Evolutionary conservation across 768 basidiomycete species (phyloP).

Genomic region (Mycena kentingensis): DNA sequence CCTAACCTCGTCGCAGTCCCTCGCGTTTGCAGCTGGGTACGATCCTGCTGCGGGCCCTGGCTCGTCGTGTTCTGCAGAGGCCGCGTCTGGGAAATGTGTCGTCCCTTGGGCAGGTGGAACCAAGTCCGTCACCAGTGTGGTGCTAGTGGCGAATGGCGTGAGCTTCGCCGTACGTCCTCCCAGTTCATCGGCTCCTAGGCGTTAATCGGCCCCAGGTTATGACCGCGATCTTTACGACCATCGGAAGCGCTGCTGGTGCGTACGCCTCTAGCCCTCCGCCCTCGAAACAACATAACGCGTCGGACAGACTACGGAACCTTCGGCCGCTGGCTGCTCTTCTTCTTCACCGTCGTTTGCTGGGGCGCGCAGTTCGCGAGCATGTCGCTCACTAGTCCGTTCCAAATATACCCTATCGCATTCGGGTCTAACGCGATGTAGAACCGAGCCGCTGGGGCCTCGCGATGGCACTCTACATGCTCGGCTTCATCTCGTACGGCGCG

Average conservation of each 20-base stretch:
- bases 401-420: background rate
- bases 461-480: slow-evolving; percentile 79
- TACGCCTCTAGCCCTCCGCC: background rate
- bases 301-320: slow-evolving; percentile 61
- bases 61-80: slow-evolving; percentile 59
- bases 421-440: slow-evolving; percentile 35
- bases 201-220: slow-evolving; percentile 51
- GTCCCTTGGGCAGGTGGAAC: slow-evolving; percentile 76
- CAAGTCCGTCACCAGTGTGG: slow-evolving; percentile 72
- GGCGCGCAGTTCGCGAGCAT: slow-evolving; percentile 77
- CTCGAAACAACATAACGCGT: background rate
- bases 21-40: slow-evolving; percentile 71
- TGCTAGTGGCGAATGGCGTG: slow-evolving; percentile 75
- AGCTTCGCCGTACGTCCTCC: slow-evolving; percentile 64
- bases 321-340: slow-evolving; percentile 77
- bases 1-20: slow-evolving; percentile 40
- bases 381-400: slow-evolving; percentile 63
- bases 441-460: slow-evolving; percentile 72
- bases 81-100: slow-evolving; percentile 72
- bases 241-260: slow-evolving; percentile 63
- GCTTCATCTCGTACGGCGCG: slow-evolving; percentile 78
- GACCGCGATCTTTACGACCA: slow-evolving; percentile 80
- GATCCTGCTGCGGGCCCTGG: slow-evolving; percentile 72
- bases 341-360: slow-evolving; percentile 76
- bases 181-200: background rate